These are phyloP conservation scores for Beauveria australis DNA, from an alignment of 2,329 filamentous ascomycete genomes.

Conservation along the genomic window DNA sequence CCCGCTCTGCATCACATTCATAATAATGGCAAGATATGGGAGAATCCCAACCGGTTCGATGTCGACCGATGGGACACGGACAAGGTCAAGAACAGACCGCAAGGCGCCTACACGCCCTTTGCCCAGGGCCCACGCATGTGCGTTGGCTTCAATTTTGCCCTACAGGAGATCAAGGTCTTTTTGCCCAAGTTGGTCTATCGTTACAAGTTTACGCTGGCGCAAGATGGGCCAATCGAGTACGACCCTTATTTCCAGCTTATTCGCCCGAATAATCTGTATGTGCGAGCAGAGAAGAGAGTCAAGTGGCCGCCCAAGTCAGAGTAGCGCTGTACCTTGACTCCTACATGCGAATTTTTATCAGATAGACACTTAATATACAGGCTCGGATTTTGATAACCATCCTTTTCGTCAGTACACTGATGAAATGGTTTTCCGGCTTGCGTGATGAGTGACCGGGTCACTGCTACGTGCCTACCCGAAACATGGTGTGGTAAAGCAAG, in stretches of 20 bases:
- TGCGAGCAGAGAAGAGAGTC: conserved; percentile 38
- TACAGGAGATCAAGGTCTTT: conserved; percentile 53
- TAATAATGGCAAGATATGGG: conserved; percentile 47
- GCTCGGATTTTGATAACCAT: background rate
- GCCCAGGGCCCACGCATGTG: conserved; percentile 49
- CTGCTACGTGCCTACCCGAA: background rate
- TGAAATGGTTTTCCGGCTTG: background rate
- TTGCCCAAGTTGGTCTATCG: conserved; percentile 50
- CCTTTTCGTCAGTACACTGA: too few relatives aligned
- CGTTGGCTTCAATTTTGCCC: conserved; percentile 57
- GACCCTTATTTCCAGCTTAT: conserved; percentile 53
- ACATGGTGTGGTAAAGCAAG: background rate
- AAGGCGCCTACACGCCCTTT: conserved; percentile 50
- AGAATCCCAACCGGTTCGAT: conserved; percentile 49
- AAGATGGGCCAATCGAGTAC: conserved; percentile 44
- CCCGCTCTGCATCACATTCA: conserved; percentile 42
- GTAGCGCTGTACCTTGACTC: background rate
- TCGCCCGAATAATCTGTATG: conserved; percentile 46
- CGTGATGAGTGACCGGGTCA: too few relatives aligned
- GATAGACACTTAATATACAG: background rate
- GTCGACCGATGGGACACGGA: conserved; percentile 52
- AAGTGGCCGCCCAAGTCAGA: conserved; percentile 35
- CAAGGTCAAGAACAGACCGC: conserved; percentile 41
- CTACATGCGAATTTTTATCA: background rate
- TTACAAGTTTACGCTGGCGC: conserved; percentile 47